Percentiles rank a stretch among this genome's conserved stretches.
These are phyloP conservation scores for Fraxinus anomala DNA, from an alignment of 257 asterid species.

Conservation along the genomic window DNA sequence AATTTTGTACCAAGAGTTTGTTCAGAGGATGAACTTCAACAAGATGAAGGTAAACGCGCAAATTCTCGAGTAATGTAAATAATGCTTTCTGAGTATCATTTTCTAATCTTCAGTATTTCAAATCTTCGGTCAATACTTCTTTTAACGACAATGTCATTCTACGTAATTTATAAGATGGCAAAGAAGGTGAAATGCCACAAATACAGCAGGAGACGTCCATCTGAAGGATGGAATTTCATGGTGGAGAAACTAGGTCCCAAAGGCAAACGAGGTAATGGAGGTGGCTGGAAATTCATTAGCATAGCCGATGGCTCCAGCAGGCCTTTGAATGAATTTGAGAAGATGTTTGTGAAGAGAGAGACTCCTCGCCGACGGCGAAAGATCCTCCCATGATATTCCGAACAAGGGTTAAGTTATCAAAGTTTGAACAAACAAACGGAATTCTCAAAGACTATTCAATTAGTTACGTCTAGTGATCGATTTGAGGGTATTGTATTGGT, in stretches of 20 bases:
- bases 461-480: neutral
- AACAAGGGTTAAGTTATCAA: neutral
- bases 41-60: constrained; percentile 66
- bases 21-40: constrained; percentile 78
- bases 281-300: constrained; percentile 87
- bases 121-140: neutral
- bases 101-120: neutral
- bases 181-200: constrained; percentile 79
- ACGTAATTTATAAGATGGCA: constrained; percentile 51
- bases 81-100: neutral
- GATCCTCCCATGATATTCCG: constrained; percentile 58
- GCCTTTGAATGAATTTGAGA: constrained; percentile 76
- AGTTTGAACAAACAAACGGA: no score
- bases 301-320: constrained; percentile 86
- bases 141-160: neutral
- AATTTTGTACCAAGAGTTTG: constrained; percentile 81
- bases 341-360: constrained; percentile 85
- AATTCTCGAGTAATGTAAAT: neutral
- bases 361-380: constrained; percentile 72
- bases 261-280: constrained; percentile 83
- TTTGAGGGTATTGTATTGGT: constrained; percentile 1
- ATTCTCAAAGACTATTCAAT: no score
- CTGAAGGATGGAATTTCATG: constrained; percentile 81
- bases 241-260: constrained; percentile 82
- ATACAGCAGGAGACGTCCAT: constrained; percentile 89